These are phyloP conservation scores for Mycena amicta DNA, from an alignment of 768 basidiomycete genomes.

Conservation along the genomic window DNA sequence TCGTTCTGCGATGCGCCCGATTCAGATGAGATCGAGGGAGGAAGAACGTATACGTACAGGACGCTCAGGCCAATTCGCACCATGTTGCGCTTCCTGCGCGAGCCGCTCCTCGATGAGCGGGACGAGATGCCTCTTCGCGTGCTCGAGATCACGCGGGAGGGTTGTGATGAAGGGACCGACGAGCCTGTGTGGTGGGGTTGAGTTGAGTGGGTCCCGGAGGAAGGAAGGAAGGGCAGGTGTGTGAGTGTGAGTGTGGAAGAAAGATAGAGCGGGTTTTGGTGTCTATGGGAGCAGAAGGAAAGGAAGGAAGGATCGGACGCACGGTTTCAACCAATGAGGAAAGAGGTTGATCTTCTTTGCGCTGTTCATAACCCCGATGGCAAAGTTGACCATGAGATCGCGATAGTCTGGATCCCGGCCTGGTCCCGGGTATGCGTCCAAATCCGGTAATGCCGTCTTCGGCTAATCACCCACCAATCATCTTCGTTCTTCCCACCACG, in stretches of 20 bases:
- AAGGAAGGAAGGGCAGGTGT: too few species aligned
- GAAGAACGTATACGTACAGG: constrained; percentile 25
- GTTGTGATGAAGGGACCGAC: constrained; percentile 27
- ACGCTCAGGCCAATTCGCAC: constrained; percentile 34
- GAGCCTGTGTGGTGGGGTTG: constrained; percentile 19
- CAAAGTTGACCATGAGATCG: constrained; percentile 33
- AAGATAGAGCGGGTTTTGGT: neutral
- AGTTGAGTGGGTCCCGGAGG: too few species aligned
- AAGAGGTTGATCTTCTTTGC: constrained; percentile 32
- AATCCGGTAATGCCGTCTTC: too few species aligned
- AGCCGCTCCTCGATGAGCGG: constrained; percentile 26
- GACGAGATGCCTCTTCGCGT: constrained; percentile 26
- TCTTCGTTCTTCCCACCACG: too few species aligned
- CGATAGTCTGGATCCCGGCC: constrained; percentile 32
- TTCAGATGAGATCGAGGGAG: neutral
- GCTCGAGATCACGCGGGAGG: constrained; percentile 24
- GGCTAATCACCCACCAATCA: too few species aligned
- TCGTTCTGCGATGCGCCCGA: constrained; percentile 41
- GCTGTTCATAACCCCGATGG: constrained; percentile 31
- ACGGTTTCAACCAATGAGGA: constrained; percentile 39
- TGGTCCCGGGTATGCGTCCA: too few species aligned
- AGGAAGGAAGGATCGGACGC: constrained; percentile 16
- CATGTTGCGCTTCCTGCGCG: constrained; percentile 20
- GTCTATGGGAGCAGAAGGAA: too few species aligned
- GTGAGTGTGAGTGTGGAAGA: too few species aligned